Evolutionary conservation across 2,329 filamentous ascomycete genomes (phyloP).

Genomic region (Lachnellula willkommii): DNA sequence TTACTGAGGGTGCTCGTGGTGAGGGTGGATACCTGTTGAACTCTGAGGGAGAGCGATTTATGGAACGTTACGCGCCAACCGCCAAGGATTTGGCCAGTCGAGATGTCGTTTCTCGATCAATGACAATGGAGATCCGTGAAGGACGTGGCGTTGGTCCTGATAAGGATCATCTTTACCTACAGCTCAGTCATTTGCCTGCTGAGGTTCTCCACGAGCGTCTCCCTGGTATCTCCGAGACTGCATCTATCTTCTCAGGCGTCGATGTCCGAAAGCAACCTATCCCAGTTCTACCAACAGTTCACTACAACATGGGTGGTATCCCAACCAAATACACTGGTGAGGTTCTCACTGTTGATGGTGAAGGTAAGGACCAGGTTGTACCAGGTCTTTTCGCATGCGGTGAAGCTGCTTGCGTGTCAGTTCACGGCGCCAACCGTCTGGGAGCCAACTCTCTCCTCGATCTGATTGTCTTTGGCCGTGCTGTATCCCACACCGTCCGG

Average conservation of each 20-base stretch:
- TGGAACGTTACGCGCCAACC: conserved; percentile 97
- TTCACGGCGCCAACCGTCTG: conserved; percentile 96
- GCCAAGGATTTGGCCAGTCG: conserved; percentile 96
- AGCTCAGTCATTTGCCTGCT: conserved; percentile 89
- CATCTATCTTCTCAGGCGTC: conserved; percentile 93
- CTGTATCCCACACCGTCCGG: conserved; percentile 93
- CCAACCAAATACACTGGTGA: conserved; percentile 96
- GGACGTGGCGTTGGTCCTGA: conserved; percentile 94
- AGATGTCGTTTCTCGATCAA: conserved; percentile 94
- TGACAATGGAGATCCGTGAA: conserved; percentile 97
- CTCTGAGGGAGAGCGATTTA: conserved; percentile 97
- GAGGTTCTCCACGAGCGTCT: conserved; percentile 94
- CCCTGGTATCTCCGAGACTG: conserved; percentile 97
- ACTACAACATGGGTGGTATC: conserved; percentile 99
- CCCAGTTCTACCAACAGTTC: conserved; percentile 89
- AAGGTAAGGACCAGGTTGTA: conserved; percentile 87
- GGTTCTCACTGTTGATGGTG: conserved; percentile 80
- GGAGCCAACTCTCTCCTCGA: conserved; percentile 98
- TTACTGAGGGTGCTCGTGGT: conserved; percentile 95
- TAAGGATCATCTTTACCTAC: conserved; percentile 98
- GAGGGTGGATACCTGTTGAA: conserved; percentile 98
- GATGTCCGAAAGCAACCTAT: conserved; percentile 97
- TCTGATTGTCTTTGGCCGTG: conserved; percentile 94
- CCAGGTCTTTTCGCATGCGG: conserved; percentile 93
- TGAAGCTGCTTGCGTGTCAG: conserved; percentile 95